These are phyloP conservation scores for Phyllostachys edulis DNA, from an alignment of 176 grass and related monocot species.

Conservation along the genomic window DNA sequence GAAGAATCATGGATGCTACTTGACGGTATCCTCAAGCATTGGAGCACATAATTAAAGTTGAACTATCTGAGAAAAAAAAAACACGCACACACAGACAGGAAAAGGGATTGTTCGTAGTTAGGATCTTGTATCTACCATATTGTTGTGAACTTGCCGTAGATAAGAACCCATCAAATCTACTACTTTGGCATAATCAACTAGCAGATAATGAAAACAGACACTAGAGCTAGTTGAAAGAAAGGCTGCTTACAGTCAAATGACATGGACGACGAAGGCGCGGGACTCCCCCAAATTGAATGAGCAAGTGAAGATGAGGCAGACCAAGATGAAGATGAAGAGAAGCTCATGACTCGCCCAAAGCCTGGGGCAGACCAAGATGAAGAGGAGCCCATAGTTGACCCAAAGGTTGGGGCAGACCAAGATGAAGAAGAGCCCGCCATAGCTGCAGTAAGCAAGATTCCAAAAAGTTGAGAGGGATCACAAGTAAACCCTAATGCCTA, in stretches of 20 bases:
- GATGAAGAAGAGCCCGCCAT: neutral
- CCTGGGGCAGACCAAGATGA: neutral
- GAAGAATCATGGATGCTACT: neutral
- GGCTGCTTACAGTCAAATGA: neutral
- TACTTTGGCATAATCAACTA: neutral
- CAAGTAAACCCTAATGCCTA: neutral
- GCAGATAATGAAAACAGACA: neutral
- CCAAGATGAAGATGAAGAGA: slow-evolving; percentile 12
- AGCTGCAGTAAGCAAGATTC: slow-evolving; percentile 14
- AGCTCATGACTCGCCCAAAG: neutral
- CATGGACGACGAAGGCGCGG: neutral
- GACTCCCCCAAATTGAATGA: neutral
- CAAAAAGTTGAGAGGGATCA: neutral
- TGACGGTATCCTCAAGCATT: neutral
- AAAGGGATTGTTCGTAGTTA: neutral
- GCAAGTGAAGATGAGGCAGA: neutral
- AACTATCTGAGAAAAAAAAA: neutral
- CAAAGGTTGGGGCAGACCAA: slow-evolving; percentile 5
- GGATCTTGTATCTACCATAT: neutral
- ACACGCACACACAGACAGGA: neutral
- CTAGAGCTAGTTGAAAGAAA: neutral
- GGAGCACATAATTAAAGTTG: neutral
- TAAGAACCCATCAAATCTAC: neutral
- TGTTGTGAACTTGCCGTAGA: neutral
- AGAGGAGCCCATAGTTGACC: neutral